phyloP scores from a whole-genome alignment of 2,329 filamentous ascomycete genomes.

The Talaromyces pinophilus region DNA sequence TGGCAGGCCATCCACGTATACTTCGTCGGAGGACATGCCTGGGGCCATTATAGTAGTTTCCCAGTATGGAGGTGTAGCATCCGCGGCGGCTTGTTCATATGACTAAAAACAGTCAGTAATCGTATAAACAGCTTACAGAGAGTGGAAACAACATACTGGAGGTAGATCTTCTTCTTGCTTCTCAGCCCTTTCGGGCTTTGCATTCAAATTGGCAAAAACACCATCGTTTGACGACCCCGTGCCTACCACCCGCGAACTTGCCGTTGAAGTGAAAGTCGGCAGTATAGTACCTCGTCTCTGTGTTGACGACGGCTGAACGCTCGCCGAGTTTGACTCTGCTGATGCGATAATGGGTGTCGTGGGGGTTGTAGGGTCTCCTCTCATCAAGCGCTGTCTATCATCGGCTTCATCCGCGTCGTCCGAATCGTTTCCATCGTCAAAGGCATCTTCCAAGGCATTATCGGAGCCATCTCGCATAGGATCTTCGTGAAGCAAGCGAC shows the following conservation, averaged over 20 bases:
- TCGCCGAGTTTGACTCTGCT: conserved; percentile 30
- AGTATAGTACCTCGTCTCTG: conserved; percentile 56
- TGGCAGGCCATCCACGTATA: conserved; percentile 94
- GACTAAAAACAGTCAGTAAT: conserved; percentile 61
- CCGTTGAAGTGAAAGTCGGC: conserved; percentile 51
- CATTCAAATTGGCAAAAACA: conserved; percentile 92
- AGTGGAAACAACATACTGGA: conserved; percentile 67
- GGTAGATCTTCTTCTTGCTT: conserved; percentile 81
- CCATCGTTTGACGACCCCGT: conserved; percentile 82
- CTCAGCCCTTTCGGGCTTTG: conserved; percentile 79
- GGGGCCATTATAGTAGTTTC: conserved; percentile 97
- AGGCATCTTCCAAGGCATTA: conserved; percentile 85
- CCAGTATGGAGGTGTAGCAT: conserved; percentile 96
- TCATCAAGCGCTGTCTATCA: conserved; percentile 83
- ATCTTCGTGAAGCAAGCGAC: conserved; percentile 56
- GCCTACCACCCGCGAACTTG: conserved; percentile 47
- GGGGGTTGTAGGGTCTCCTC: conserved; percentile 55
- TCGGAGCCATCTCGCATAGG: conserved; percentile 62
- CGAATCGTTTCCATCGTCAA: conserved; percentile 75
- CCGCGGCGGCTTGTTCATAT: conserved; percentile 96
- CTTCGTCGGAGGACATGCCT: conserved; percentile 87
- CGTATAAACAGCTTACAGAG: not conserved
- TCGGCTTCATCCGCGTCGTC: conserved; percentile 71
- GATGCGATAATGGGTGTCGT: conserved; percentile 33
- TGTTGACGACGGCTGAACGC: conserved; percentile 31